A percentile compares a stretch with the other conserved stretches of the same genome.
These are phyloP conservation scores for Yarrowia sp. DNA, from an alignment of 805 yeast species.

Conservation along the genomic window DNA sequence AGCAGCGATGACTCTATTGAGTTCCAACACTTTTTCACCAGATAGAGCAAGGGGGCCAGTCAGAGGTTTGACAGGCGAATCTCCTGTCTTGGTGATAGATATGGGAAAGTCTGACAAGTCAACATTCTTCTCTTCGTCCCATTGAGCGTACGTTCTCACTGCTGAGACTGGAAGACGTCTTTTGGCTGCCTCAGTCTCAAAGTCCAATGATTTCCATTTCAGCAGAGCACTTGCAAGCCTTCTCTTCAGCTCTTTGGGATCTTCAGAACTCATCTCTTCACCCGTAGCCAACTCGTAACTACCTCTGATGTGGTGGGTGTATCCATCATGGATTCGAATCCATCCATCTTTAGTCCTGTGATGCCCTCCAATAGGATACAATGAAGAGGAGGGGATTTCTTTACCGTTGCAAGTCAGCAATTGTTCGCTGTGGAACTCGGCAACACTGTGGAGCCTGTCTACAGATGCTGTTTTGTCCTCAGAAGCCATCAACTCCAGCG, in stretches of 20 bases:
- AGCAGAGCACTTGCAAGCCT: neutral
- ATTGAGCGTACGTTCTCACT: neutral
- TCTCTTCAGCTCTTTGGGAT: neutral
- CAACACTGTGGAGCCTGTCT: neutral
- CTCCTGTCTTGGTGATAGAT: neutral
- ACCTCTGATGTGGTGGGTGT: slow-evolving; percentile 20
- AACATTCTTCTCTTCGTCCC: neutral
- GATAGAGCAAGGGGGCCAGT: neutral
- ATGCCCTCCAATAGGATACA: slow-evolving; percentile 22
- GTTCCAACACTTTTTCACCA: slow-evolving; percentile 6
- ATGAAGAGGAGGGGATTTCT: neutral
- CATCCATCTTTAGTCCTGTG: slow-evolving; percentile 7
- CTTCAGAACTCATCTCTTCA: neutral
- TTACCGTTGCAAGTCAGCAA: neutral
- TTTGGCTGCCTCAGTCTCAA: slow-evolving; percentile 8
- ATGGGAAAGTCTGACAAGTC: neutral
- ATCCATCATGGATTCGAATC: slow-evolving; percentile 24
- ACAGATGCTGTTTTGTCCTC: neutral
- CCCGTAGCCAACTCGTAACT: slow-evolving; percentile 7
- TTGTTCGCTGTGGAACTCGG: slow-evolving; percentile 26
- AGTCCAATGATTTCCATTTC: neutral
- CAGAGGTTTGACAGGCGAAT: neutral
- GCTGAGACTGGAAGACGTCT: neutral
- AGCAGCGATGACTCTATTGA: slow-evolving; percentile 21
- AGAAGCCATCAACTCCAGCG: slow-evolving; percentile 3